Conservation (phyloP, 805 yeast genomes). For the Zygoascus bituminiphila region DNA sequence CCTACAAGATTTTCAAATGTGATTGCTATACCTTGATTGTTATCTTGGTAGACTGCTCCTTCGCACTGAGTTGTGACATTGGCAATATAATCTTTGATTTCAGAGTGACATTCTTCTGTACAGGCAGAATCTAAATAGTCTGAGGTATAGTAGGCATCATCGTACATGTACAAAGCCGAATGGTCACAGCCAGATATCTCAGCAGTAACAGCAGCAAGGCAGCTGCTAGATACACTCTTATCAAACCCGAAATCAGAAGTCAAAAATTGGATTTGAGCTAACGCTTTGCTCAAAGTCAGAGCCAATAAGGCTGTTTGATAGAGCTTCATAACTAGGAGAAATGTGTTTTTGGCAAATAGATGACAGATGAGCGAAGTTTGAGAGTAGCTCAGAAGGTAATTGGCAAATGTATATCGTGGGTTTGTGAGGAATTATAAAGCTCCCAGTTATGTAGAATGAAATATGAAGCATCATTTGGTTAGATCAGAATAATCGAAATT, state of each 20-base stretch:
- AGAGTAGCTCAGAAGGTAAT: too few relatives aligned
- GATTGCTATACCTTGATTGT: neutral
- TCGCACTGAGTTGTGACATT: neutral
- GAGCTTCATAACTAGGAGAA: neutral
- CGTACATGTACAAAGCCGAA: neutral
- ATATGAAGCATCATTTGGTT: too few relatives aligned
- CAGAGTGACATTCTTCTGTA: neutral
- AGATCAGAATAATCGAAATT: too few relatives aligned
- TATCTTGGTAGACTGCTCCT: neutral
- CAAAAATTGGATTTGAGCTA: neutral
- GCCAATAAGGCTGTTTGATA: neutral
- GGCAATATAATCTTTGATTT: neutral
- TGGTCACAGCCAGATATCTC: neutral
- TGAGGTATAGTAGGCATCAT: neutral
- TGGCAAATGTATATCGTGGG: too few relatives aligned
- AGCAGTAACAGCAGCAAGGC: neutral
- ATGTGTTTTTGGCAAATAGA: too few relatives aligned
- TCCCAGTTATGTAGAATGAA: too few relatives aligned
- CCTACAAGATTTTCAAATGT: neutral
- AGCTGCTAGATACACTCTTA: neutral
- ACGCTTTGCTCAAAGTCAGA: neutral
- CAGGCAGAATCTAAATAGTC: neutral
- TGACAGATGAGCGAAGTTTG: too few relatives aligned
- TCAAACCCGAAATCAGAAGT: neutral
- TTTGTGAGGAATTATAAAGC: too few relatives aligned